Percentiles rank a stretch among this genome's conserved stretches.
Evolutionary conservation across 352 stramenopile genomes (phyloP).

Genomic region (Phytopythium cucurbitacearum): DNA sequence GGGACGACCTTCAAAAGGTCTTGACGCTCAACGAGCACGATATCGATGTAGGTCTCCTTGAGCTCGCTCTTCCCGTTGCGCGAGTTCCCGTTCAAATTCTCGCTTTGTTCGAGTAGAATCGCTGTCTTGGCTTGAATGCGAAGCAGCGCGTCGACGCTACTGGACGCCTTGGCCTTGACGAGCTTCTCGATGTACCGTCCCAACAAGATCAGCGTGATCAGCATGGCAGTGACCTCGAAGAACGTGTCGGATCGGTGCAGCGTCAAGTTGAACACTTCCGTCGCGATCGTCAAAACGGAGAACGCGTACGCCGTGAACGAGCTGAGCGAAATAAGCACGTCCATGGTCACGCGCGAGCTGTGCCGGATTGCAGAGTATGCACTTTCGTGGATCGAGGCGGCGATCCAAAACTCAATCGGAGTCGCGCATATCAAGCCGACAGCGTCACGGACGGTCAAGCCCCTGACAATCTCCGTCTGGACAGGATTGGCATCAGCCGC

Average conservation of each 20-base stretch:
- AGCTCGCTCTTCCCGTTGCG: conserved; percentile 1
- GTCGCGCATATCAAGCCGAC: conserved; percentile 63
- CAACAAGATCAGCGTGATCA: conserved; percentile 71
- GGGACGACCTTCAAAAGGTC: conserved; percentile 70
- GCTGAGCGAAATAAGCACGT: conserved; percentile 74
- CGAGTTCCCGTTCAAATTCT: background rate
- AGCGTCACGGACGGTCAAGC: conserved; percentile 44
- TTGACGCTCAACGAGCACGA: conserved; percentile 66
- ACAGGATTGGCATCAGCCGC: conserved; percentile 10
- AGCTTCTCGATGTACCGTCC: conserved; percentile 72
- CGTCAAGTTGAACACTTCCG: conserved; percentile 12
- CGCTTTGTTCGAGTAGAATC: conserved; percentile 67
- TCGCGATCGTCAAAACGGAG: conserved; percentile 35
- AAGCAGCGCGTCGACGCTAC: conserved; percentile 60
- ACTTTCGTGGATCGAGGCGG: conserved; percentile 67
- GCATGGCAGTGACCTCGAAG: conserved; percentile 65
- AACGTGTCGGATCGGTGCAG: conserved; percentile 50
- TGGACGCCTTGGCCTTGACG: conserved; percentile 63
- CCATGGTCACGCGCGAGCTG: conserved; percentile 64
- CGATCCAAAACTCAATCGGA: conserved; percentile 55
- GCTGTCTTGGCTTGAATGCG: conserved; percentile 82
- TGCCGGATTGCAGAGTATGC: conserved; percentile 57
- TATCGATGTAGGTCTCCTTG: conserved; percentile 71
- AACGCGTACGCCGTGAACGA: conserved; percentile 65
- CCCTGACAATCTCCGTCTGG: conserved; percentile 20